Evolutionary conservation across 2,329 filamentous ascomycete genomes (phyloP).

Genomic region (Penicillium sp.): DNA sequence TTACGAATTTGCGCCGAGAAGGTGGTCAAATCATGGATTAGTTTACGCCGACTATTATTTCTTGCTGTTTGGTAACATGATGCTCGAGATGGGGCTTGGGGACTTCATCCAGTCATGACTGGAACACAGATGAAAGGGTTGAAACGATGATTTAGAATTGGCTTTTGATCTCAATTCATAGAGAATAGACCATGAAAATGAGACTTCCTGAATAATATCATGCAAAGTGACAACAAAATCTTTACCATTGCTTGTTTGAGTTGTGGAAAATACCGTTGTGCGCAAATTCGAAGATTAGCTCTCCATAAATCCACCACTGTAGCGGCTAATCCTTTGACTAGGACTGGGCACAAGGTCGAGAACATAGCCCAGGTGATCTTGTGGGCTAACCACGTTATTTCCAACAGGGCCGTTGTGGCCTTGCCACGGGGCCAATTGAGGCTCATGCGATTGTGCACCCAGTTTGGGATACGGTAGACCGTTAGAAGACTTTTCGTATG

Average conservation of each 20-base stretch:
- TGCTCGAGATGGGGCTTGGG: slow-evolving; percentile 31
- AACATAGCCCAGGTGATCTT: slow-evolving; percentile 2
- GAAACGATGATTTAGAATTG: not conserved
- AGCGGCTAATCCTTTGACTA: slow-evolving; percentile 10
- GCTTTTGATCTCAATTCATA: no score
- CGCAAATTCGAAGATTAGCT: not conserved
- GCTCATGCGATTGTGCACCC: not conserved
- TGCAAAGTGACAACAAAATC: no score
- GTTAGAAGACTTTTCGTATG: not conserved
- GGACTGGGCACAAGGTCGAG: slow-evolving; percentile 6
- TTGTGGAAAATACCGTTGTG: not conserved
- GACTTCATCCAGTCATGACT: not conserved
- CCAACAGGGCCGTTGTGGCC: not conserved
- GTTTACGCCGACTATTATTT: slow-evolving; percentile 49
- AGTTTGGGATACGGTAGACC: not conserved
- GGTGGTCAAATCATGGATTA: slow-evolving; percentile 44
- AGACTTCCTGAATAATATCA: no score
- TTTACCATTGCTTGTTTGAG: no score
- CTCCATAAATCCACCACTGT: slow-evolving; percentile 5
- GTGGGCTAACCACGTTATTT: not conserved
- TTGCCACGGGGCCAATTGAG: slow-evolving; percentile 3
- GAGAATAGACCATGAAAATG: no score
- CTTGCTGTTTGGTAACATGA: slow-evolving; percentile 45
- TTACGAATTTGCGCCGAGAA: slow-evolving; percentile 43
- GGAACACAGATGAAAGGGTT: not conserved